Conservation (phyloP, 2,329 filamentous ascomycete species). For the Bretziella fagacearum region DNA sequence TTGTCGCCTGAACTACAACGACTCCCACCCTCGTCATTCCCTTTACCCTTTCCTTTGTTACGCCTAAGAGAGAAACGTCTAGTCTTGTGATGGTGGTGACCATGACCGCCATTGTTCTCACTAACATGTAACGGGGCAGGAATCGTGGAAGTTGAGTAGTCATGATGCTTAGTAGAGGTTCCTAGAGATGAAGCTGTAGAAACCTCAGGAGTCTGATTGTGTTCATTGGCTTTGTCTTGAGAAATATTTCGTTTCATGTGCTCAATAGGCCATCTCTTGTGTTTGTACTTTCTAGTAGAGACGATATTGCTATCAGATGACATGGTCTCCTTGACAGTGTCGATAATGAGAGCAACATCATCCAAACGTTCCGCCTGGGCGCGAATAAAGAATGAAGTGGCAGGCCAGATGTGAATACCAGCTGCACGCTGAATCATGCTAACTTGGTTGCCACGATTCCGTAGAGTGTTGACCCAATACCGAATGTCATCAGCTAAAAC, state of each 20-base stretch:
- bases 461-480: constrained; percentile 27
- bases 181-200: not conserved
- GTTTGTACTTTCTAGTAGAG: constrained; percentile 1
- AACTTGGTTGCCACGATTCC: constrained; percentile 29
- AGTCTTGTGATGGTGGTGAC: not conserved
- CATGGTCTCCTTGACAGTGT: constrained; percentile 19
- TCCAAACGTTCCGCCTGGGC: constrained; percentile 32
- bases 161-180: too few species aligned
- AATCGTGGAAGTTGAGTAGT: too few species aligned
- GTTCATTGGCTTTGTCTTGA: not conserved
- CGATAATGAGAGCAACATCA: constrained; percentile 30
- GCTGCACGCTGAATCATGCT: constrained; percentile 42
- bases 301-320: not conserved
- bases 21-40: not conserved
- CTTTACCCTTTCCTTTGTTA: constrained; percentile 4
- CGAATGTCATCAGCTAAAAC: constrained; percentile 57
- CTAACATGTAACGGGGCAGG: too few species aligned
- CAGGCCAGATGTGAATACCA: constrained; percentile 69
- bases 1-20: not conserved
- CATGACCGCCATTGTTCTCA: too few species aligned
- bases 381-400: constrained; percentile 44
- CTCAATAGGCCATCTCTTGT: constrained; percentile 5
- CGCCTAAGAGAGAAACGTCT: constrained; percentile 11
- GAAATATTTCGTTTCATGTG: not conserved
- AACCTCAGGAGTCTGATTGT: not conserved